Percentiles rank a stretch among this genome's conserved stretches.
These are phyloP conservation scores for Acanthochlamys bracteata DNA, from an alignment of 106 monocot species.

Conservation along the genomic window DNA sequence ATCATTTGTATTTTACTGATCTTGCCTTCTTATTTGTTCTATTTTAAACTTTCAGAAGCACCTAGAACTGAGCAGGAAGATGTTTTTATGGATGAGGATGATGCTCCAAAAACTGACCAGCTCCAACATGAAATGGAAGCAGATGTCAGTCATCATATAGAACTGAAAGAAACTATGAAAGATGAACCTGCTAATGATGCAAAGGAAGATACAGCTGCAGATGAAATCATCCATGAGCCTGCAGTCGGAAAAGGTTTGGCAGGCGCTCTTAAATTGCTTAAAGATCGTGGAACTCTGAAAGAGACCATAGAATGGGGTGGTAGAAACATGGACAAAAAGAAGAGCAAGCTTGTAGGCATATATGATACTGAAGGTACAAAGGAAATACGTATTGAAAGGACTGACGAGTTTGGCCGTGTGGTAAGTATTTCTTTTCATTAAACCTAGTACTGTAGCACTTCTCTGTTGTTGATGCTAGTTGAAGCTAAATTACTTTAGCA, in stretches of 20 bases:
- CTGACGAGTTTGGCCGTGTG: conserved; percentile 90
- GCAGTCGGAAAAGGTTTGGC: conserved; percentile 86
- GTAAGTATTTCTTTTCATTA: conserved; percentile 38
- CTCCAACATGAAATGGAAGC: conserved; percentile 23
- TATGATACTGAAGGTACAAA: conserved; percentile 69
- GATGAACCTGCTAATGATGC: conserved; percentile 30
- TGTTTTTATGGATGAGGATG: conserved; percentile 84
- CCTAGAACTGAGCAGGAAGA: conserved; percentile 58
- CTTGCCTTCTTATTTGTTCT: conserved; percentile 1
- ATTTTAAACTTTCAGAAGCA: conserved; percentile 31
- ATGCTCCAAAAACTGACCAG: conserved; percentile 24
- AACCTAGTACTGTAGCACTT: background rate
- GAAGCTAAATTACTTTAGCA: too few species aligned
- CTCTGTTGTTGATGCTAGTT: too few species aligned
- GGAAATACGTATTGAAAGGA: conserved; percentile 89
- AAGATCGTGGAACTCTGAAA: conserved; percentile 78
- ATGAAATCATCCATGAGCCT: conserved; percentile 83
- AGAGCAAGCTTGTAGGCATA: conserved; percentile 88
- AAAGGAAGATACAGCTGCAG: conserved; percentile 41
- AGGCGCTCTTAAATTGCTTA: conserved; percentile 79
- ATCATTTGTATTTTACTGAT: background rate
- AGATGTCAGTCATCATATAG: conserved; percentile 29
- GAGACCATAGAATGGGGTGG: conserved; percentile 91
- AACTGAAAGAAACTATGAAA: conserved; percentile 30
- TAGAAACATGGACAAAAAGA: conserved; percentile 96